These are phyloP conservation scores for Leishmania guyanensis DNA, from an alignment of 208 protist species.

Conservation along the genomic window DNA sequence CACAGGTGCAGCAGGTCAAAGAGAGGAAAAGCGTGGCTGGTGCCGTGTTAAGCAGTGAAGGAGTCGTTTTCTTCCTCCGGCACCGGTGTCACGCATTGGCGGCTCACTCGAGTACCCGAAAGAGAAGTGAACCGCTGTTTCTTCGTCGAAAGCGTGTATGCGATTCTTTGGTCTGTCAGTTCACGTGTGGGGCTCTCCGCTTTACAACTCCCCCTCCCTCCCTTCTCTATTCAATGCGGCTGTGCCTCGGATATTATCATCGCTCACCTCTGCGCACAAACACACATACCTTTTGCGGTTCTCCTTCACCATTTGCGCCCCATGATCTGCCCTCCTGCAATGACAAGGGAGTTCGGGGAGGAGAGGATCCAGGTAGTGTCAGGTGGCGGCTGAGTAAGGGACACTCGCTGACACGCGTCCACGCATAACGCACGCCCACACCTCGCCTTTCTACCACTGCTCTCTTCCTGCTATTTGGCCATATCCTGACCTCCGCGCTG, in stretches of 20 bases:
- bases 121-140: neutral
- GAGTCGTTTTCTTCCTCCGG: neutral
- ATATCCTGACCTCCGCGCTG: neutral
- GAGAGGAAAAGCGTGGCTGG: neutral
- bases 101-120: neutral
- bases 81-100: neutral
- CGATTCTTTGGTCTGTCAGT: neutral
- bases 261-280: neutral
- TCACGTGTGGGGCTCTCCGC: neutral
- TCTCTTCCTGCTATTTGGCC: neutral
- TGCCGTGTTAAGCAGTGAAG: neutral
- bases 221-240: neutral
- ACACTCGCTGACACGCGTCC: neutral
- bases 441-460: neutral
- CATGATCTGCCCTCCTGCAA: neutral
- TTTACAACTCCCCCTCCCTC: neutral
- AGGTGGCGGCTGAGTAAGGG: neutral
- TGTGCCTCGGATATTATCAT: neutral
- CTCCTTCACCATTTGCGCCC: neutral
- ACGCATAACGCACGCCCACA: neutral
- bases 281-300: neutral
- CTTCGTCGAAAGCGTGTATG: neutral
- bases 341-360: neutral
- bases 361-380: neutral
- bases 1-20: neutral